These are phyloP conservation scores for Rehmannia glutinosa DNA, from an alignment of 257 asterid genomes.

Conservation along the genomic window DNA sequence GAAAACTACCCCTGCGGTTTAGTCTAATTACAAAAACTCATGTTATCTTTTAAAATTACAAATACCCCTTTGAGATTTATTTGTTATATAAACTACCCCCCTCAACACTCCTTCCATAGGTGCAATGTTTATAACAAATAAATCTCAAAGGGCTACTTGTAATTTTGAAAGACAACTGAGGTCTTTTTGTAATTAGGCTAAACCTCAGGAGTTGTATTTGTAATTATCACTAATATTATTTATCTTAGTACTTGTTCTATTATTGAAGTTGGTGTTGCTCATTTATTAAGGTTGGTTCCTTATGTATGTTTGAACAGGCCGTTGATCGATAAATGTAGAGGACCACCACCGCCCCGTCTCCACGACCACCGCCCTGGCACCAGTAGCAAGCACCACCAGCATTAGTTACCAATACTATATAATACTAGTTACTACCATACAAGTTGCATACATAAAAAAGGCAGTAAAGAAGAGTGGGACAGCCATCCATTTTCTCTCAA, in stretches of 20 bases:
- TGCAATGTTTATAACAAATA: no score
- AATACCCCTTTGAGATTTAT: no score
- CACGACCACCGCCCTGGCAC: slow-evolving; percentile 5
- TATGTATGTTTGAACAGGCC: slow-evolving; percentile 30
- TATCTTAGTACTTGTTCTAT: slow-evolving; percentile 15
- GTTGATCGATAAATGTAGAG: slow-evolving; percentile 20
- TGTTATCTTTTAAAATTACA: no score
- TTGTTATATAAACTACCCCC: no score
- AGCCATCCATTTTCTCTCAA: slow-evolving; percentile 39
- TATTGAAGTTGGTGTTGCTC: slow-evolving; percentile 14
- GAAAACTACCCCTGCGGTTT: no score
- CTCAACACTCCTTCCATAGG: no score
- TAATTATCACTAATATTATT: no score
- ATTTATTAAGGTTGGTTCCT: slow-evolving; percentile 17
- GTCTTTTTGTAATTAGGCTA: no score
- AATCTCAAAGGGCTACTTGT: no score
- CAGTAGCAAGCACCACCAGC: slow-evolving; percentile 9
- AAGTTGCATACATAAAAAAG: slow-evolving; percentile 46
- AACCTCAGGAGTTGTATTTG: no score
- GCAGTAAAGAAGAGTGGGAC: slow-evolving; percentile 44
- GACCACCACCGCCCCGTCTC: slow-evolving; percentile 11
- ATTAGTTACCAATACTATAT: slow-evolving; percentile 32
- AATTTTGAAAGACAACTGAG: no score
- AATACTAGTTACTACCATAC: slow-evolving; percentile 42
- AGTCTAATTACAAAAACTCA: no score